Evolutionary conservation across 257 asterid species (phyloP), one percentile per base, ranked within the genome.

Genomic region (Scutellaria baicalensis): DNA sequence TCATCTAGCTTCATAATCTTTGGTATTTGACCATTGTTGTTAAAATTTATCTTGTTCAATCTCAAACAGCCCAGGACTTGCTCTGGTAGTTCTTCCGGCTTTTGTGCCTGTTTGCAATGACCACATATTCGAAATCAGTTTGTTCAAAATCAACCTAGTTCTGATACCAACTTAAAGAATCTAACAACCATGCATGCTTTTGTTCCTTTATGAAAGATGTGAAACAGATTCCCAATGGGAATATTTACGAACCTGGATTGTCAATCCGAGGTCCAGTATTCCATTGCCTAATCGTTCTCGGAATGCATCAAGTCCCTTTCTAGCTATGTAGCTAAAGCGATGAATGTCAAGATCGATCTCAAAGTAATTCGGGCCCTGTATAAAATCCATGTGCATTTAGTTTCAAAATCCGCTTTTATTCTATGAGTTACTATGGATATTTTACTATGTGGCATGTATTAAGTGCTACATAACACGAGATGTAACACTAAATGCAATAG

Each of bases 311-410:
- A 92, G 85, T 47, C 98, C 98, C 78, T 80, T 92, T 52, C 98
- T 88, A 13, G 98, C 96, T 42, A 92, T 86, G 86, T 75, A 92
- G 89, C 96, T 87, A 78, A 92, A 92, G 21, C 88, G 89, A 76
- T 92, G 98, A 65, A 92, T 92, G 79, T 92, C 98, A 39, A 92
- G 93, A 84, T 92, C 98, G 21, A 92, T 63, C 85, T 92, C 98
- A 17, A 92, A 88, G 82, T 92, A 92, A 73, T 88, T 89, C 5
- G 89, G 77, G 6, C 98, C 94, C 98, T 91, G 77, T 43, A 65
- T 52, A 12, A 49, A 18, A 52, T 27, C 5, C 33, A 27, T 27
- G 4, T 27, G 33, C 33, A 27, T 27, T 27, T 27, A 27, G 33
- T 27, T 27, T 3, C 33, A 27, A 27, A 27, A 27, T 27, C 33